Evolutionary conservation across 2,329 filamentous ascomycete species (phyloP), one percentile per base, ranked within the genome.

Genomic region (Karstenula rhodostoma): DNA sequence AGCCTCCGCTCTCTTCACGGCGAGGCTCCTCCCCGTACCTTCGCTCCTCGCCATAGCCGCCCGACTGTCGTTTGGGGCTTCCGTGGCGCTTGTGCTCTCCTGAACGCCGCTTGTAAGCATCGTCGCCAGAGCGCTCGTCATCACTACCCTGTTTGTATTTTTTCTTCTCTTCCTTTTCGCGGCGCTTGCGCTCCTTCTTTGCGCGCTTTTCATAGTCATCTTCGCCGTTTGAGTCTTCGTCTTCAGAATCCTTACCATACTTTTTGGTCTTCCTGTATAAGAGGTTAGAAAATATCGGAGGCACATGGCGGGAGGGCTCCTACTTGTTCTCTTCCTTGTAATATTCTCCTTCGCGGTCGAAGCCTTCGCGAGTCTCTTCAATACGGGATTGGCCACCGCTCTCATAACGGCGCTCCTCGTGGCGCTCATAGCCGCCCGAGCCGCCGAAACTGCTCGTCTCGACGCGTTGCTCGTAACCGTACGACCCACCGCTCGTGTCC

Each of bases 381-480:
- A 73, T 71, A 52, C 73, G 73, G 68, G 75, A 83, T 23, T 76
- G 70, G 35, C 76, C 75, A n/a, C 77, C 78, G 8, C 78, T 77
- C 64, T 83, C 80, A 50, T 85, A 83, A 22, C 78, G 81, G 32
- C 82, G 81, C 75, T 89, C 86, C 37, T 84, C 86, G 42, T 81
- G 85, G 65, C 87, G 80, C 68, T 89, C 84, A 62, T 86, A 89
- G 6, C 86, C 84, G 46, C 86, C 85, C 3, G 83, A 83, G 4
- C 71, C 67, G 44, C 68, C 66, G 46, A 78, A 77, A 19, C 82
- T 81, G 10, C 81, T 83, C 8, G 83, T 83, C 71, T 90, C 85
- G 5, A 81, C 84, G 50, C 80, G 81, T 72, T 89, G 82, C 70
- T 89, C 81, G 66, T 87, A 89, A 43, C 86, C 84, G 65, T 86